Percentiles rank a stretch among this genome's conserved stretches.
Conservation (phyloP, 2,329 filamentous ascomycete genomes). For the Paraconiothyrium sp. region DNA sequence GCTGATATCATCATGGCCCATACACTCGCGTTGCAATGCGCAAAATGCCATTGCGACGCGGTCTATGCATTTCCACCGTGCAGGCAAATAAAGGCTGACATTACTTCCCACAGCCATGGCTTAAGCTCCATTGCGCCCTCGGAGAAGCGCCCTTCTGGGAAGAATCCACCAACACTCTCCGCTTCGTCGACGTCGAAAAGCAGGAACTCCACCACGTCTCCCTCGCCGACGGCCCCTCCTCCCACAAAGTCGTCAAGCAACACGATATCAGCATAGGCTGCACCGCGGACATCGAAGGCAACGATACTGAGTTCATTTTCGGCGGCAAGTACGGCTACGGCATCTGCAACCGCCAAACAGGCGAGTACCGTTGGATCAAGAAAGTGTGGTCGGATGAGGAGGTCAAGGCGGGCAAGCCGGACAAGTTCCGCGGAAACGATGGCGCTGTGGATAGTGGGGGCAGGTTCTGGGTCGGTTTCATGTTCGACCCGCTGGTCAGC, state of each 20-base stretch:
- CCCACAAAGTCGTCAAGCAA: slow-evolving; percentile 63
- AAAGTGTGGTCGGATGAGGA: slow-evolving; percentile 65
- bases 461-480: slow-evolving; percentile 84
- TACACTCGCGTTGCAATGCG: neutral
- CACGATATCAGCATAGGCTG: slow-evolving; percentile 66
- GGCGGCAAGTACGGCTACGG: slow-evolving; percentile 85
- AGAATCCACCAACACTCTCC: slow-evolving; percentile 69
- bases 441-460: slow-evolving; percentile 82
- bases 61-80: neutral
- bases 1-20: slow-evolving; percentile 30
- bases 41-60: neutral
- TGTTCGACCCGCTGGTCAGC: slow-evolving; percentile 80
- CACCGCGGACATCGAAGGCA: slow-evolving; percentile 79
- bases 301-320: slow-evolving; percentile 76
- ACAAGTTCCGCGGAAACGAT: slow-evolving; percentile 76
- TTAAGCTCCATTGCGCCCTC: slow-evolving; percentile 71
- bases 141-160: slow-evolving; percentile 82
- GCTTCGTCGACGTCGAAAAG: slow-evolving; percentile 85
- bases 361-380: slow-evolving; percentile 65
- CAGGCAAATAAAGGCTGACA: neutral
- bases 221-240: slow-evolving; percentile 69
- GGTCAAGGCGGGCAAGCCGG: slow-evolving; percentile 55
- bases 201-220: slow-evolving; percentile 77
- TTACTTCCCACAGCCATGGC: slow-evolving; percentile 53
- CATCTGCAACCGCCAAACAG: slow-evolving; percentile 72